Percentiles rank a stretch among this genome's conserved stretches.
phyloP scores from a whole-genome alignment of 768 basidiomycete genomes.

The Mycena belliarum region DNA sequence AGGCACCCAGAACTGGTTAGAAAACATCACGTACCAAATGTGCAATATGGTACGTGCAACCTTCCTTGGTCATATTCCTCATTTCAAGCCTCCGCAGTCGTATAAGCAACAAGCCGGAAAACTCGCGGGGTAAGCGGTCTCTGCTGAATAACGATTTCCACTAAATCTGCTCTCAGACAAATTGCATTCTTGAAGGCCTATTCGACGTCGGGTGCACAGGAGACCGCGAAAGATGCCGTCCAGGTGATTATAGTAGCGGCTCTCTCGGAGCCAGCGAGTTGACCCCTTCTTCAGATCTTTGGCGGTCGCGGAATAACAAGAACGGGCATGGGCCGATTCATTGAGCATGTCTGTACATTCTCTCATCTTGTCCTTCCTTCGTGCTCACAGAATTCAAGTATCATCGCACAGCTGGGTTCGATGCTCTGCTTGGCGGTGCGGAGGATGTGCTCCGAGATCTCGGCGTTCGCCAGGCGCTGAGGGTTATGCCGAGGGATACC shows the following conservation, averaged over 20 bases:
- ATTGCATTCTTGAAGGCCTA: slow-evolving; percentile 77
- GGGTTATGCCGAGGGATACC: slow-evolving; percentile 60
- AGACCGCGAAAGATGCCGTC: slow-evolving; percentile 59
- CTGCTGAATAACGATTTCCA: not conserved
- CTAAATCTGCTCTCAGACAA: slow-evolving; percentile 39
- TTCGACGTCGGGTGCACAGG: slow-evolving; percentile 60
- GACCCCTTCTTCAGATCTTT: slow-evolving; percentile 52
- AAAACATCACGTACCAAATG: slow-evolving; percentile 88
- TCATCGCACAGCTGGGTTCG: slow-evolving; percentile 68
- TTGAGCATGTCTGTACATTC: slow-evolving; percentile 56
- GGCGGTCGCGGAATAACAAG: slow-evolving; percentile 86
- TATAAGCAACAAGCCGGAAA: slow-evolving; percentile 77
- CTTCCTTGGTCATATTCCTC: not conserved
- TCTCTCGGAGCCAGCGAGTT: no score
- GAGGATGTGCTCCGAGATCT: slow-evolving; percentile 67
- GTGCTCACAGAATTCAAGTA: not conserved
- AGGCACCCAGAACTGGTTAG: slow-evolving; percentile 76
- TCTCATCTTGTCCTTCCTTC: slow-evolving; percentile 9
- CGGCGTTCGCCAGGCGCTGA: slow-evolving; percentile 66
- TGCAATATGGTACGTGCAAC: slow-evolving; percentile 66
- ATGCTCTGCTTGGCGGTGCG: slow-evolving; percentile 73
- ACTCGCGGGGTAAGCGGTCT: slow-evolving; percentile 59
- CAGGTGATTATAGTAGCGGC: not conserved
- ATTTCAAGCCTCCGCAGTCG: slow-evolving; percentile 31
- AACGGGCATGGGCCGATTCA: slow-evolving; percentile 75